A percentile compares a stretch with the other conserved stretches of the same genome.
Conservation (phyloP, 1,284 basidiomycete genomes). For the Termitomyces sp. region DNA sequence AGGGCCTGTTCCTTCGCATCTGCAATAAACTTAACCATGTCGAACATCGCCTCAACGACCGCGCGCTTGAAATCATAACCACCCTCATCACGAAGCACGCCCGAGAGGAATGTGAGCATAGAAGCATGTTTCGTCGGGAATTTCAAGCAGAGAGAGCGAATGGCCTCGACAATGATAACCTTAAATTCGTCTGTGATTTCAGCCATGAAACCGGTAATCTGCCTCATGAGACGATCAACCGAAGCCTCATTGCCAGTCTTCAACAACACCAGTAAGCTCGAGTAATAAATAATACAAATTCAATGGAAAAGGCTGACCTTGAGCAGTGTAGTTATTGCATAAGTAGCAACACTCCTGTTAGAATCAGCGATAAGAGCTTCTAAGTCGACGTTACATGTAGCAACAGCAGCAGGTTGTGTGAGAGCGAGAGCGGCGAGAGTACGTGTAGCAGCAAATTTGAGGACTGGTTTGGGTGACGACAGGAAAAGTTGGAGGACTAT, state of each 20-base stretch:
- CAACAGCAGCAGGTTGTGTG: slow-evolving; percentile 81
- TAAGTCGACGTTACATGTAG: slow-evolving; percentile 94
- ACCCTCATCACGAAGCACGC: slow-evolving; percentile 93
- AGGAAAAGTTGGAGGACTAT: slow-evolving; percentile 90
- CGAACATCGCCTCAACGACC: slow-evolving; percentile 98
- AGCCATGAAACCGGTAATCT: slow-evolving; percentile 98
- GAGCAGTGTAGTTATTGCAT: slow-evolving; percentile 96
- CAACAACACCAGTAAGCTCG: slow-evolving; percentile 20
- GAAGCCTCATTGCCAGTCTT: slow-evolving; percentile 98
- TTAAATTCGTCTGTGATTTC: slow-evolving; percentile 99
- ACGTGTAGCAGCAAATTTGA: slow-evolving; percentile 97
- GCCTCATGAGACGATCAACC: slow-evolving; percentile 98
- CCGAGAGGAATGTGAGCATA: slow-evolving; percentile 93
- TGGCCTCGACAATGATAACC: slow-evolving; percentile 98
- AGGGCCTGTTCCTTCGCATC: slow-evolving; percentile 97
- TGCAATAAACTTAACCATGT: slow-evolving; percentile 98
- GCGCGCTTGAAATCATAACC: slow-evolving; percentile 99
- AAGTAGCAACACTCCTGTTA: slow-evolving; percentile 96
- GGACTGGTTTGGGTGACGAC: slow-evolving; percentile 86
- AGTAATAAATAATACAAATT: slow-evolving; percentile 1
- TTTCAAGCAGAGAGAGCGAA: slow-evolving; percentile 97
- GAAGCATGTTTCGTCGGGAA: slow-evolving; percentile 96
- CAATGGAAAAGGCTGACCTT: slow-evolving; percentile 52
- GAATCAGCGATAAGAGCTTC: slow-evolving; percentile 96
- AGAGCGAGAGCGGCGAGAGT: slow-evolving; percentile 88